Conservation (phyloP, 139 green algal genomes). For the Closterium sp. region DNA sequence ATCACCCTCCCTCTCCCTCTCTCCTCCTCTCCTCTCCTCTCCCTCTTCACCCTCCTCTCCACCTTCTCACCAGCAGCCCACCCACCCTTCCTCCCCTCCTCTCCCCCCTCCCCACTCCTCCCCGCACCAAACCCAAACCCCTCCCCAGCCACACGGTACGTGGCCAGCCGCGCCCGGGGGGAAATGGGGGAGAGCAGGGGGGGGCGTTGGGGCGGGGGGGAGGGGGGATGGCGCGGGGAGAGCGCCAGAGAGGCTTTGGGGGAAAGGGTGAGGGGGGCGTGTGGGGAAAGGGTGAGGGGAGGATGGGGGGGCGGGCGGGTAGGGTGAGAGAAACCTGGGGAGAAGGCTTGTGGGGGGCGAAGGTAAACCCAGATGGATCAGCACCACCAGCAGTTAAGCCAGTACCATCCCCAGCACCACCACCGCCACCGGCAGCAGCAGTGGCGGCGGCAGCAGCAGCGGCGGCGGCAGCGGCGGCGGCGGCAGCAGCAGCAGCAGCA, state of each 20-base stretch:
- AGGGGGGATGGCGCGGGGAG: neutral
- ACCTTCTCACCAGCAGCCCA: neutral
- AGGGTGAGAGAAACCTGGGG: neutral
- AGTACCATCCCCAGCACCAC: no score
- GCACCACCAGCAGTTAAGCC: neutral
- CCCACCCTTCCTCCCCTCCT: neutral
- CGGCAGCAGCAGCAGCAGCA: neutral
- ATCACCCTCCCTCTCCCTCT: neutral
- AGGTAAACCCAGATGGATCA: neutral
- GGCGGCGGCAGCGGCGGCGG: neutral
- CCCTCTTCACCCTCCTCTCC: neutral
- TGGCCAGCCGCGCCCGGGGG: neutral
- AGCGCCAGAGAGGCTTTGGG: neutral
- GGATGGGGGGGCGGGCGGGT: no score
- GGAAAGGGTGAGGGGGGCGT: neutral
- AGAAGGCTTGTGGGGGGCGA: neutral
- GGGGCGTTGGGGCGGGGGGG: neutral
- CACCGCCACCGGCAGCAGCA: neutral
- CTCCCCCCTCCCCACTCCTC: neutral
- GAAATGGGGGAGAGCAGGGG: neutral
- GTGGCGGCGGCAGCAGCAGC: neutral
- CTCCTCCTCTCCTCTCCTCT: neutral
- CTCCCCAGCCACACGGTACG: neutral
- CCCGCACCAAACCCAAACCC: neutral
- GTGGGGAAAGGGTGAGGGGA: neutral